phyloP scores from a whole-genome alignment of 225 moss, liverwort and hornwort genomes.

The Physcomitrium patens region DNA sequence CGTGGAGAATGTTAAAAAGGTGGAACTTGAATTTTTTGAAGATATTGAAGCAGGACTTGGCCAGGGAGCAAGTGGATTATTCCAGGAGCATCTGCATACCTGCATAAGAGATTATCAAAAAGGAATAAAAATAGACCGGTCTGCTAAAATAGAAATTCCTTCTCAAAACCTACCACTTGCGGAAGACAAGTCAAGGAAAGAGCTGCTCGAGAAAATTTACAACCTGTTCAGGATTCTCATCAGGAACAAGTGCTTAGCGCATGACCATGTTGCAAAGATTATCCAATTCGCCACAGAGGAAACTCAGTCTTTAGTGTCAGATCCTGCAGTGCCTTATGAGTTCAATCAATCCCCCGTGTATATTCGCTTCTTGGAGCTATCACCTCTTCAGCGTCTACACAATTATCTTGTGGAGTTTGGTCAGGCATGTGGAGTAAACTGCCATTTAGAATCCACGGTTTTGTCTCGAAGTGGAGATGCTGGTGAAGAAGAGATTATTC shows the following conservation, averaged over 20 bases:
- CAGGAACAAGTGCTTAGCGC: slow-evolving; percentile 36
- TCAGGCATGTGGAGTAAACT: slow-evolving; percentile 39
- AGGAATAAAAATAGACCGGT: slow-evolving; percentile 24
- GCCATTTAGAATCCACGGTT: slow-evolving; percentile 18
- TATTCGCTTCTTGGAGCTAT: slow-evolving; percentile 39
- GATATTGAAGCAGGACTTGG: slow-evolving; percentile 35
- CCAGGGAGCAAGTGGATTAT: slow-evolving; percentile 22
- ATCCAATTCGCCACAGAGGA: slow-evolving; percentile 37
- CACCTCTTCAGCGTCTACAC: slow-evolving; percentile 35
- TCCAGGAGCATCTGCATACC: slow-evolving; percentile 15
- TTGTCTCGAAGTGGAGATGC: slow-evolving; percentile 16
- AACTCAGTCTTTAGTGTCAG: slow-evolving; percentile 35
- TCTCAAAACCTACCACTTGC: slow-evolving; percentile 32
- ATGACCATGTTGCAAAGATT: slow-evolving; percentile 41
- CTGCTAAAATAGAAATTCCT: slow-evolving; percentile 30
- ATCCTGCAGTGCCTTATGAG: slow-evolving; percentile 37
- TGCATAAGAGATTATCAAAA: slow-evolving; percentile 34
- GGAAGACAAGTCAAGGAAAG: slow-evolving; percentile 34
- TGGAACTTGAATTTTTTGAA: background rate
- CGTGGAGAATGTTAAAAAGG: slow-evolving; percentile 2
- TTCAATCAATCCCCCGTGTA: slow-evolving; percentile 44
- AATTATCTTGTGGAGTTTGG: slow-evolving; percentile 48
- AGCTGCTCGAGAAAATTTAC: slow-evolving; percentile 37
- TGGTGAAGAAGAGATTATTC: slow-evolving; percentile 42
- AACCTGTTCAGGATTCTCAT: slow-evolving; percentile 34